Conservation (phyloP, 805 yeast species). For the Metschnikowia continentalis region DNA sequence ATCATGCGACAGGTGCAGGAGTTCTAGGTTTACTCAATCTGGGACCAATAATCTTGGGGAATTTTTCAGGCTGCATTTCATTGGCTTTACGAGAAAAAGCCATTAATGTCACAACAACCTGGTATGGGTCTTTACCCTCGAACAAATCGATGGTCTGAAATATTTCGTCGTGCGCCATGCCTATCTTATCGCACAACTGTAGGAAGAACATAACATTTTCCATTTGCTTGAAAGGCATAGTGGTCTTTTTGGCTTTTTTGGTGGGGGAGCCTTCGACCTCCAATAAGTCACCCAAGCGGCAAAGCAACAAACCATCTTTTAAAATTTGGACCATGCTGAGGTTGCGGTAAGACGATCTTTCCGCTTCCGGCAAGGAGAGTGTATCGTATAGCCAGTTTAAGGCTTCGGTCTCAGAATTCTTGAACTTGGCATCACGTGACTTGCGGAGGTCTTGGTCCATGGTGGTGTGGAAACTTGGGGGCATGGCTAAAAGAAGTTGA, state of each 20-base stretch:
- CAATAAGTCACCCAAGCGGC: constrained; percentile 30
- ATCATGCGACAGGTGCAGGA: not conserved
- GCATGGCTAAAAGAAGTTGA: not conserved
- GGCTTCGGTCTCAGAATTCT: constrained; percentile 35
- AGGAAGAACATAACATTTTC: constrained; percentile 77
- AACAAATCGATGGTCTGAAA: constrained; percentile 76
- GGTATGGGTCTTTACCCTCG: constrained; percentile 72
- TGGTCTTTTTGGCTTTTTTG: constrained; percentile 52
- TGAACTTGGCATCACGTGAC: constrained; percentile 52
- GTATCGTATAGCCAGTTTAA: constrained; percentile 52
- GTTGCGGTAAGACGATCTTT: constrained; percentile 6
- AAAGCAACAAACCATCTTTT: constrained; percentile 52
- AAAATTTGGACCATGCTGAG: constrained; percentile 44
- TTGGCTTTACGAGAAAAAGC: constrained; percentile 70
- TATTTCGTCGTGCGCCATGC: constrained; percentile 76
- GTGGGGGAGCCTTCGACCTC: constrained; percentile 27
- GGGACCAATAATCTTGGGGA: constrained; percentile 37
- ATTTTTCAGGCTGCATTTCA: constrained; percentile 26
- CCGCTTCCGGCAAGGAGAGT: constrained; percentile 17
- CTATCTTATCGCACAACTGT: constrained; percentile 54
- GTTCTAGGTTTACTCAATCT: constrained; percentile 14
- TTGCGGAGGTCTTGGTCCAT: constrained; percentile 57
- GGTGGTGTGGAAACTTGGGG: constrained; percentile 33
- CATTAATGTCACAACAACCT: constrained; percentile 68
- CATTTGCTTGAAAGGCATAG: constrained; percentile 77